Evolutionary conservation across 352 stramenopile genomes (phyloP), one percentile per base, ranked within the genome.

Genomic region (Phytophthora citricola): DNA sequence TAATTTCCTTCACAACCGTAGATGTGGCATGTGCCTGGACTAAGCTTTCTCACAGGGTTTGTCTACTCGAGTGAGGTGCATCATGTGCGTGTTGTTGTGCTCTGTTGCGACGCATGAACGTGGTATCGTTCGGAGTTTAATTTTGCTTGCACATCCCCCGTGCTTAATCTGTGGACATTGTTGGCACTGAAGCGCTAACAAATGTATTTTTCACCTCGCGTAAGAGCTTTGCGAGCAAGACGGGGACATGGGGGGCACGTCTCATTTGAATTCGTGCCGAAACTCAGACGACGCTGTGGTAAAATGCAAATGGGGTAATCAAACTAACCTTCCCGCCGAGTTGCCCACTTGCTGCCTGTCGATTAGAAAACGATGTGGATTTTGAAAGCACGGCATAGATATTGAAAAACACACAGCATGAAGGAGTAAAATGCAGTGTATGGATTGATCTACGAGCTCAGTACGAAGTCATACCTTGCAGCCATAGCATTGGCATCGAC

Each of bases 291-390:
- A 63, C 31, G 15, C 34, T 29, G 32, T 22, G 55, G 44, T 47
- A 48, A 15, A n/a, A 14, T 31, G 9, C 32, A 20, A 32, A 57
- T 48, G n/a, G 20, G n/a, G 56, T 50, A 63, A 63, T 57, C 56
- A 56, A 51, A 17, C 43, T 63, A 56, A 58, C 39, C 20, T 65
- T 65, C 57, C 57, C 47, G 57, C 26, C 8, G 26, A 51, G 12
- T 58, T 57, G 32, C 45, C 24, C 10, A 36, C 31, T 32, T 36
- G 9, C 8, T 29, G 36, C 22, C 31, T 36, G 38, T 58, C 29
- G 29, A 31, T 40, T 31, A 5, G n/a, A 31, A 2, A 58, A 17
- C 36, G 56, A 63, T 49, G 27, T 50, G 26, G 56, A 64, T 45
- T 43, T 22, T 22, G 29, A 9, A 32, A 32, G 29, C 6, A 32